Evolutionary conservation across 106 monocot genomes (phyloP), one percentile per base, ranked within the genome.

Genomic region (Acorus gramineus): DNA sequence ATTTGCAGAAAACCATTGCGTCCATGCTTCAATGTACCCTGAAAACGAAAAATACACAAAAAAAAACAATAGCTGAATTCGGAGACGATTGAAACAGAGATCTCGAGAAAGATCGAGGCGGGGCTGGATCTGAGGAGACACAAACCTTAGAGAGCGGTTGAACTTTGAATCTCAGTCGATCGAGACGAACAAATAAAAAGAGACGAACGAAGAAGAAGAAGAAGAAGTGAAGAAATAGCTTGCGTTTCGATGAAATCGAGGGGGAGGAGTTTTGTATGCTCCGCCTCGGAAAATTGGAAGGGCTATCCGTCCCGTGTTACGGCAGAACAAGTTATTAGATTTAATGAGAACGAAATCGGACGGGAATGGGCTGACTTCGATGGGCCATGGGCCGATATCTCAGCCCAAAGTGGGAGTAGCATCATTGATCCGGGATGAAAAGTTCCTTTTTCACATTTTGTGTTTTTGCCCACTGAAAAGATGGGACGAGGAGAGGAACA

Each of bases 401-500:
- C 28, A 28, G 28, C 28, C 28, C 28, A 28, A 28, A 28, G 28
- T 28, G 28, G 28, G 28, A 28, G 28, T 28, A 28, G 28, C 28
- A 28, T 28, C 28, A 1, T 28, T 1, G 28, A 28, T 28, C 28
- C 28, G 28, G 28, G 28, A 28, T 28, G 28, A 28, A 28, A 28
- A 28, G 28, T 28, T 1, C 28, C 28, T 28, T 28, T 28, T 28
- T 28, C 28, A 28, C 28, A 28, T 28, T 28, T 28, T 28, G 28
- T 28, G 28, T 28, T 28, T 28, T 28, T 28, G 28, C 28, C 28
- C 0, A 28, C 28, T 28, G 28, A 28, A 28, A 28, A 28, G 2
- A 89, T 89, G 89, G 89, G 85, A 46, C 71, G 75, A 65, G 82
- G 89, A 5, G 73, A 85, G 53, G 89, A 90, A 65, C 58, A 69